A percentile compares a stretch with the other conserved stretches of the same genome.
phyloP scores from a whole-genome alignment of 1,139 yeast genomes.

The Yamadazyma atlantica region DNA sequence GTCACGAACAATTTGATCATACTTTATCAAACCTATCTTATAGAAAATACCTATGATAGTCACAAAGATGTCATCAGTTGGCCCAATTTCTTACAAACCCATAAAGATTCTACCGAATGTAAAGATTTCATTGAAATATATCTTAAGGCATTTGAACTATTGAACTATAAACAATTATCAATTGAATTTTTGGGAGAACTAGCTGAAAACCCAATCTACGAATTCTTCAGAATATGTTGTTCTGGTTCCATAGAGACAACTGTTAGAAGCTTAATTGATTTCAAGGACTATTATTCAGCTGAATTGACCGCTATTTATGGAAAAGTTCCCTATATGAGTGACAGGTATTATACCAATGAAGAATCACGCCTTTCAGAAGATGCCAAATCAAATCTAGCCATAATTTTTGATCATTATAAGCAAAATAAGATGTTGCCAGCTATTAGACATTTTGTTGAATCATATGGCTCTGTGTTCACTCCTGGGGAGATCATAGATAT shows the following conservation, averaged over 20 bases:
- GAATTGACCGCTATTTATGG: conserved; percentile 30
- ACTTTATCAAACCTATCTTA: conserved; percentile 25
- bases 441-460: conserved; percentile 30
- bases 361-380: conserved; percentile 4
- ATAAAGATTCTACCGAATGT: conserved; percentile 28
- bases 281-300: conserved; percentile 30
- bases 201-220: conserved; percentile 5
- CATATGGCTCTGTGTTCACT: conserved; percentile 20
- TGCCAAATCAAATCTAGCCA: conserved; percentile 11
- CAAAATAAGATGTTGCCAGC: conserved; percentile 13
- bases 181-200: conserved; percentile 1
- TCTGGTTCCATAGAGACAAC: conserved; percentile 6
- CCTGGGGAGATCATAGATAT: conserved; percentile 26
- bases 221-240: conserved; percentile 10
- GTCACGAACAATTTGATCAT: conserved; percentile 25
- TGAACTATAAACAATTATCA: conserved; percentile 8
- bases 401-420: conserved; percentile 24
- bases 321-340: conserved; percentile 22
- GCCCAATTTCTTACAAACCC: conserved; percentile 33
- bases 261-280: conserved; percentile 7
- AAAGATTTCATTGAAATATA: conserved; percentile 28
- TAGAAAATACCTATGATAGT: conserved; percentile 28
- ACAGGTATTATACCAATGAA: conserved; percentile 18
- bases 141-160: conserved; percentile 35
- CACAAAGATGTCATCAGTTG: conserved; percentile 29